Evolutionary conservation across 2,329 filamentous ascomycete genomes (phyloP), one percentile per base, ranked within the genome.

Genomic region (Metarhizium robertsii): DNA sequence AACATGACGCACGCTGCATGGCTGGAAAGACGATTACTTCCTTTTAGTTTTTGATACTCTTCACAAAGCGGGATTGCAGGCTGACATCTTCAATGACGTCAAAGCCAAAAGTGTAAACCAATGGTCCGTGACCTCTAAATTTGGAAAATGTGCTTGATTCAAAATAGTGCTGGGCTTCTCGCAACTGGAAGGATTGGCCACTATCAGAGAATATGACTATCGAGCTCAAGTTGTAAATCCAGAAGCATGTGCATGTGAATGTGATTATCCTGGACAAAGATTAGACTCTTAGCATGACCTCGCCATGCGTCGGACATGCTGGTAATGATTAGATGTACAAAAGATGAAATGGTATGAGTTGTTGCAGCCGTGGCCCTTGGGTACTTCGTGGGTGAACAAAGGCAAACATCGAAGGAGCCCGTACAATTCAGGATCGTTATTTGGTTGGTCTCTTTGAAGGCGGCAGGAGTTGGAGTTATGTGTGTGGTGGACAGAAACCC

Each of bases 1-100:
- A 60, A 58, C 43, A 61, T 56, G 61, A 62, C 34, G 52, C n/a
- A 46, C 45, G 43, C 40, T 16, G 55, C 55, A 51, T 51, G 55
- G 40, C 32, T 48, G 47, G 40, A 53, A 53, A 30, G 20, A 29
- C 10, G 47, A 43, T 47, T 46, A 40, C 29, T 32, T 18, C 11
- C 25, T 53, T 56, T 48, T 40, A 16, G 32, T 52, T 54, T 54
- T 46, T n/a, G 13, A 53, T 50, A 18, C 43, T 47, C 18, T 40
- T 30, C 52, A 38, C 40, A 25, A 6, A 50, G 25, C 25, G 14
- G 45, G 25, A 4, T 29, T 30, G 45, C 45, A 30, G 25, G 45
- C 45, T 16, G 25, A 8, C 45, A n/a, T 48, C 20, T 30, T 48
- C 4, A 18, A 30, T 30, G 25, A 30, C 13, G 25, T 16, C 1